Evolutionary conservation across 1,284 basidiomycete species (phyloP).

Genomic region (Cryptococcus floricola): DNA sequence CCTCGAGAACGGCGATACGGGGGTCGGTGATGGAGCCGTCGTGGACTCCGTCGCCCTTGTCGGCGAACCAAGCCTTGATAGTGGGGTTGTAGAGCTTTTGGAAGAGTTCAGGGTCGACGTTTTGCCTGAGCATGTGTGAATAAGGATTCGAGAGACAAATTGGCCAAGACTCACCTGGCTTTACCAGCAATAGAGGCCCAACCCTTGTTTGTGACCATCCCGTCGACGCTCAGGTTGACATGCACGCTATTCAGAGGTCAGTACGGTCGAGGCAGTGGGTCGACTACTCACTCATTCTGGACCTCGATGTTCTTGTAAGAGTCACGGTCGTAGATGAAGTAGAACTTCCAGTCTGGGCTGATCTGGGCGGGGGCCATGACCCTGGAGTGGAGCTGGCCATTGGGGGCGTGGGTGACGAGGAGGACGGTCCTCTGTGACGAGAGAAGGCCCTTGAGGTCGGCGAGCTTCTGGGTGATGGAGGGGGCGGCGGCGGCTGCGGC

Average conservation of each 20-base stretch:
- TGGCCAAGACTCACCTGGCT: slow-evolving; percentile 49
- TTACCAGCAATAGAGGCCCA: slow-evolving; percentile 82
- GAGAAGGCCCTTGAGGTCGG: slow-evolving; percentile 50
- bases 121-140: slow-evolving; percentile 49
- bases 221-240: slow-evolving; percentile 75
- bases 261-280: background rate
- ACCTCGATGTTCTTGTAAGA: slow-evolving; percentile 75
- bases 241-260: slow-evolving; percentile 48
- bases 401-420: slow-evolving; percentile 71
- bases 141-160: background rate
- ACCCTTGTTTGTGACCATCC: slow-evolving; percentile 59
- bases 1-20: slow-evolving; percentile 73
- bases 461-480: slow-evolving; percentile 28
- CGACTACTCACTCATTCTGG: slow-evolving; percentile 56
- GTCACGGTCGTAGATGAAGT: slow-evolving; percentile 71
- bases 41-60: slow-evolving; percentile 80
- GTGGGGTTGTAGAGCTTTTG: slow-evolving; percentile 64
- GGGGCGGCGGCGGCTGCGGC: slow-evolving; percentile 15
- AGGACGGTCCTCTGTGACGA: slow-evolving; percentile 65
- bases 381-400: slow-evolving; percentile 72
- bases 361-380: slow-evolving; percentile 68
- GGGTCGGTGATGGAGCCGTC: slow-evolving; percentile 77
- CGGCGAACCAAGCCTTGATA: slow-evolving; percentile 77
- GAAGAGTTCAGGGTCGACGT: slow-evolving; percentile 62
- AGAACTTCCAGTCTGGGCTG: slow-evolving; percentile 35